These are phyloP conservation scores for Colletotrichum gloeosporioides DNA, from an alignment of 2,329 filamentous ascomycete genomes.

Conservation along the genomic window DNA sequence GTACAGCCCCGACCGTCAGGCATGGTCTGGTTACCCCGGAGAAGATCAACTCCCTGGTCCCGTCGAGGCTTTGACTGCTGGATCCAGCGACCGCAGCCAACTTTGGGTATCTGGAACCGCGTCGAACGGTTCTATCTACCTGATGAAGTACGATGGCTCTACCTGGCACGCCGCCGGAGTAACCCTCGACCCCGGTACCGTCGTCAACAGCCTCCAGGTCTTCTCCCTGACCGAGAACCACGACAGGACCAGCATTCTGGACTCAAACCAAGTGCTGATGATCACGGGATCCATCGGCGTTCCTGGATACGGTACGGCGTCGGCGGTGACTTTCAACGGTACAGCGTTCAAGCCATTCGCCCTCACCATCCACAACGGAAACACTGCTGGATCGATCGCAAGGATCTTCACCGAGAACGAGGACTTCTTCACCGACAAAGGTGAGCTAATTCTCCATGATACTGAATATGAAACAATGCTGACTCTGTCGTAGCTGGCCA, in stretches of 20 bases:
- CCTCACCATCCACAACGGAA: constrained; percentile 72
- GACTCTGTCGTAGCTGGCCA: constrained; percentile 48
- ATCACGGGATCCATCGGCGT: constrained; percentile 84
- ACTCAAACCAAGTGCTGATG: constrained; percentile 74
- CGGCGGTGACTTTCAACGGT: constrained; percentile 88
- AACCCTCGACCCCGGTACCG: constrained; percentile 67
- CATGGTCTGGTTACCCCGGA: constrained; percentile 69
- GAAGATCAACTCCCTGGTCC: constrained; percentile 77
- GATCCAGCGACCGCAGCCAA: constrained; percentile 72
- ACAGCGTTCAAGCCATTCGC: constrained; percentile 79
- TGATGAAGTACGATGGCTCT: constrained; percentile 82
- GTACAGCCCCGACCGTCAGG: constrained; percentile 72
- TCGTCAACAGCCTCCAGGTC: constrained; percentile 82
- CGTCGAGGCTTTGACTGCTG: constrained; percentile 76
- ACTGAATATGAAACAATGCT: constrained; percentile 21
- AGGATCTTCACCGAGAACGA: constrained; percentile 84
- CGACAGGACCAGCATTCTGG: constrained; percentile 66
- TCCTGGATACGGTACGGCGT: constrained; percentile 78
- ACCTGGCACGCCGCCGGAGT: constrained; percentile 72
- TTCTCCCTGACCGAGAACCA: constrained; percentile 76
- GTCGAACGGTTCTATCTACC: constrained; percentile 67
- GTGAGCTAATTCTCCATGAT: constrained; percentile 50
- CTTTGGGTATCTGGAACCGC: constrained; percentile 84
- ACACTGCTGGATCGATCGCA: constrained; percentile 75
- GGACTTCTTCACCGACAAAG: constrained; percentile 71